phyloP scores from a whole-genome alignment of 1,284 basidiomycete species.

The Irpex sp. region DNA sequence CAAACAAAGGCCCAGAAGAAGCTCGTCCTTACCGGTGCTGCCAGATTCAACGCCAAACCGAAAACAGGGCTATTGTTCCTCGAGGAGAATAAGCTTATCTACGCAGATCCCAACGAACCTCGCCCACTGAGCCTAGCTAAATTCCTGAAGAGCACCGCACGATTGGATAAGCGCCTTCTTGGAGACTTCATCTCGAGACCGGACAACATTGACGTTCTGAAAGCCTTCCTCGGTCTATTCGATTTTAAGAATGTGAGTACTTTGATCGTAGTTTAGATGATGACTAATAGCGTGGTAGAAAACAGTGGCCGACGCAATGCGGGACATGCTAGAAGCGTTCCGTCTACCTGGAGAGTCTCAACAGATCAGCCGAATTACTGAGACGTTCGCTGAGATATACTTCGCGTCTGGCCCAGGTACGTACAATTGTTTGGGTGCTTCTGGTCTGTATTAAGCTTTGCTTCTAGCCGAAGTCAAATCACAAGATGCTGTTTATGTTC shows the following conservation, averaged over 20 bases:
- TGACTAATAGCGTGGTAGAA: slow-evolving; percentile 50
- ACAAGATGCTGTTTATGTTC: slow-evolving; percentile 91
- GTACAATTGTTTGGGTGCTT: neutral
- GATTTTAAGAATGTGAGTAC: slow-evolving; percentile 80
- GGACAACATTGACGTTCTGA: slow-evolving; percentile 82
- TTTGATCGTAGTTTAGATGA: slow-evolving; percentile 3
- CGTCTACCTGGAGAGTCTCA: slow-evolving; percentile 94
- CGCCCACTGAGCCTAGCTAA: slow-evolving; percentile 64
- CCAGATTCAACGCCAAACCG: slow-evolving; percentile 93
- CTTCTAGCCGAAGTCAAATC: slow-evolving; percentile 76
- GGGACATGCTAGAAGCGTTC: slow-evolving; percentile 92
- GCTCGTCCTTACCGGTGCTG: slow-evolving; percentile 78
- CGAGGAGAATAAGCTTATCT: slow-evolving; percentile 84
- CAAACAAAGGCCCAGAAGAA: slow-evolving; percentile 83
- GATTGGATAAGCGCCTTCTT: slow-evolving; percentile 90
- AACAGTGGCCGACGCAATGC: slow-evolving; percentile 91
- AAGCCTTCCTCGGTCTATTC: slow-evolving; percentile 85
- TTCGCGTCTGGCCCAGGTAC: slow-evolving; percentile 79
- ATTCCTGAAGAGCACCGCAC: slow-evolving; percentile 83
- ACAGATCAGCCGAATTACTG: slow-evolving; percentile 92
- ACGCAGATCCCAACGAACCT: slow-evolving; percentile 53
- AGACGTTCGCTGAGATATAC: slow-evolving; percentile 90
- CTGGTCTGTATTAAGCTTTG: slow-evolving; percentile 9
- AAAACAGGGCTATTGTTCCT: slow-evolving; percentile 89
- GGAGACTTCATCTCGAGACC: slow-evolving; percentile 93